Base-by-base conservation (phyloP, 202 grass and related monocot species). In the Musa balbisiana region DNA sequence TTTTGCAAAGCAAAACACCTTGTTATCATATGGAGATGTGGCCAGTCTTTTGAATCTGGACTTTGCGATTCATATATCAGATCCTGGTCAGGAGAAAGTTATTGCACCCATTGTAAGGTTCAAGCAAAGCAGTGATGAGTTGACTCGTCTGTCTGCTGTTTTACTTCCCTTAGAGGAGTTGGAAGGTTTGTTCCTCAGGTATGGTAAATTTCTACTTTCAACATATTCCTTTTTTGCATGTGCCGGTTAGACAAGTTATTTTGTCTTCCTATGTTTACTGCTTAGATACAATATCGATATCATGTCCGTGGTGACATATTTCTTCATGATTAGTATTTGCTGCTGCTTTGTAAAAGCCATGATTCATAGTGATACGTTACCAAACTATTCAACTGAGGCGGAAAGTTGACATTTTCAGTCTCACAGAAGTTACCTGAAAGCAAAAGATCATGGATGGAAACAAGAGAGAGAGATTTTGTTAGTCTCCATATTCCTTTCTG, bases 171-270 rank as follows among this genome's bases (percentile, higher is more conserved):
- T 81, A 62, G 87, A 94, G 86, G 77, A 89, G 69, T 89, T 98
- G 91, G 21, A 81, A 78, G 74, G 83, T 88, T 98, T 98, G 79
- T 94, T 98, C 64, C 75, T 72, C 67, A 89, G 94, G 94, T 90
- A 84, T 25, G 75, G 26, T 8, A 78, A 19, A 52, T 27, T 67
- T 70, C 66, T 50, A 21, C 66, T 79, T 29, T 51, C 33, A 51
- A 21, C 53, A 25, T 77, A 67, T 55, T 54, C 64, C 20, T 58
- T 55, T 0, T 49, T 64, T 56, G 19, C 20, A 62, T 82, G 26
- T 21, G 72, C 22, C 52, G 73, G 11, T 72, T 82, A 53, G 20
- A 70, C 67, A 56, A 71, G 5, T 64, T 16, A 55, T 71, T 54
- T 77, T 85, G 8, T n/a, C 9, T 9, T 8, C 14, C 43, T 50